A percentile compares a stretch with the other conserved stretches of the same genome.
These are phyloP conservation scores for Thymus mandschuricus DNA, from an alignment of 257 asterid genomes.

Conservation along the genomic window DNA sequence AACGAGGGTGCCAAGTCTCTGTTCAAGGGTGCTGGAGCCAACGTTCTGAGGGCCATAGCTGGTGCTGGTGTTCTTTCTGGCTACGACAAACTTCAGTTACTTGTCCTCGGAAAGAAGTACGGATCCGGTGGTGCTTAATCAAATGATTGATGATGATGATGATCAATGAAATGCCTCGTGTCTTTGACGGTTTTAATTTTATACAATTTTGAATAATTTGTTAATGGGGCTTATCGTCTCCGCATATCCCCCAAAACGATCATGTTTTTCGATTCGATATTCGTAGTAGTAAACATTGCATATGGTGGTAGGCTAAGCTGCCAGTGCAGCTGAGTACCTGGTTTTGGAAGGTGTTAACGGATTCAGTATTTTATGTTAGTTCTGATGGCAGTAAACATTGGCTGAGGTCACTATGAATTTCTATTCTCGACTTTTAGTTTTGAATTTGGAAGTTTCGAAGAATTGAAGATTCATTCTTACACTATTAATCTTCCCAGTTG, in stretches of 20 bases:
- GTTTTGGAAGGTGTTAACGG: neutral
- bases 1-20: constrained; percentile 41
- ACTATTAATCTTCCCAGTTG: neutral
- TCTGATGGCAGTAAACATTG: neutral
- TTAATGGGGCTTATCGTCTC: neutral
- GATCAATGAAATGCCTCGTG: neutral
- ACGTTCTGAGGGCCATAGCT: constrained; percentile 41
- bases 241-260: constrained; percentile 8
- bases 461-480: neutral
- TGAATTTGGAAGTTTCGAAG: neutral
- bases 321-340: constrained; percentile 8
- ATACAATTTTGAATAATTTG: constrained; percentile 30
- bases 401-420: neutral
- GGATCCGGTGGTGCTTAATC: constrained; percentile 41
- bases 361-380: neutral
- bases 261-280: constrained; percentile 7
- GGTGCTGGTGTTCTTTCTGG: constrained; percentile 49
- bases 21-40: constrained; percentile 42
- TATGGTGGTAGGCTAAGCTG: neutral
- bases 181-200: constrained; percentile 3
- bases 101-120: constrained; percentile 42
- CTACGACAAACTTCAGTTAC: constrained; percentile 40
- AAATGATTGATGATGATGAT: neutral
- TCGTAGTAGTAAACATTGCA: neutral
- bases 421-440: neutral